Evolutionary conservation across 2,329 filamentous ascomycete species (phyloP), one percentile per base, ranked within the genome.

Genomic region (Fusarium globosum): DNA sequence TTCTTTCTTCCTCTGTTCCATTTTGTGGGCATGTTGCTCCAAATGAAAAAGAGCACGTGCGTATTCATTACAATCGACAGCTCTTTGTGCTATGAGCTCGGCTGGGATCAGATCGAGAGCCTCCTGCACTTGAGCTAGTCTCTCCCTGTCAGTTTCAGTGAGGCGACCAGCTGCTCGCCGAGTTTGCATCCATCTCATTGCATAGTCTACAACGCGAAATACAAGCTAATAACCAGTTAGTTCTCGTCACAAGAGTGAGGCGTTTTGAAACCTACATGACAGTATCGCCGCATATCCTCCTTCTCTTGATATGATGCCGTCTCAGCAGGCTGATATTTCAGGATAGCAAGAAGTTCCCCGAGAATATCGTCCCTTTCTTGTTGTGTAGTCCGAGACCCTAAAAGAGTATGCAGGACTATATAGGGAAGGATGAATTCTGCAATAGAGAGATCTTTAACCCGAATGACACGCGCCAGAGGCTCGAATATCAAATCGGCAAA

Each of bases 31-130:
- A 79, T 97, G 93, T 76, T 97, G 94, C 82, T 99, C 96, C 85
- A 97, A 93, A 79, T 98, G 94, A 79, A 97, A 98, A 23, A 99
- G 85, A 2, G 97, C 96, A 57, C 96, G 90, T 13, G 96, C 92
- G 80, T 96, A 98, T 14, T 97, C 96, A 68, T 94, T 94, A 82
- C 96, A 98, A 78, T 98, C 94, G n/a, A 97, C 90, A 15, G 96
- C 95, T 74, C 96, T 90, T 73, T 91, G 89, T 12, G 96, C 95
- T 26, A 90, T 86, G 26, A 98, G 82, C 56, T 97, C 89, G 0
- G 88, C 86, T 62, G 97, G 93, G 8, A 98, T 93, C 15, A 88
- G 83, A 61, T 86, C 83, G 23, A 93, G 80, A 20, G 88, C 82
- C 13, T 76, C 85, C 81, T 85, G 87, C 65, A 88, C 88, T 76